phyloP scores from a whole-genome alignment of 805 yeast genomes.

The Schizosaccharomyces lindneri region DNA sequence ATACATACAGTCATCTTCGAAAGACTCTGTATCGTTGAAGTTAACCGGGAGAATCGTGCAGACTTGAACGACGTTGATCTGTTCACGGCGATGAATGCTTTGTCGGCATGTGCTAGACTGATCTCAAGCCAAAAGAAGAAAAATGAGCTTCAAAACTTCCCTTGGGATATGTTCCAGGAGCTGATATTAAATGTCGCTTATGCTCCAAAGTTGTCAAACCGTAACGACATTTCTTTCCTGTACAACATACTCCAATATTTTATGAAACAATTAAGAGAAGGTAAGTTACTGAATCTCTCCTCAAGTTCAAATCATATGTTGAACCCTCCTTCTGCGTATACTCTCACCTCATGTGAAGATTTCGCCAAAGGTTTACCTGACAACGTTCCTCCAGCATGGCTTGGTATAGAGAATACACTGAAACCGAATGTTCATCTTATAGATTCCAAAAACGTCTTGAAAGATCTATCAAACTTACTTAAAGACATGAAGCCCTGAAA shows the following conservation, averaged over 20 bases:
- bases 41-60: constrained; percentile 34
- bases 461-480: too few relatives aligned
- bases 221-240: background rate
- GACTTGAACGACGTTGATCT: constrained; percentile 60
- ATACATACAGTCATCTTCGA: constrained; percentile 39
- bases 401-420: background rate
- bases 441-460: too few relatives aligned
- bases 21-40: constrained; percentile 31
- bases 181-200: background rate
- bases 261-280: background rate
- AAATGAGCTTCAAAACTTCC: background rate
- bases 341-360: background rate
- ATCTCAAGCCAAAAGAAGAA: background rate
- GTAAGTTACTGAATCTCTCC: background rate
- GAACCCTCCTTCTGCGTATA: background rate
- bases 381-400: background rate
- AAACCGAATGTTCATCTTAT: background rate
- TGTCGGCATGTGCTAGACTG: background rate
- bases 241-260: background rate
- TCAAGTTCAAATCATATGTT: background rate
- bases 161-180: background rate
- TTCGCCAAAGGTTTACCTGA: background rate
- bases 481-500: too few relatives aligned
- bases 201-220: background rate
- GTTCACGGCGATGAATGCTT: background rate